Evolutionary conservation across 2,329 filamentous ascomycete genomes (phyloP).

Genomic region (Raffaelea ambrosiae): DNA sequence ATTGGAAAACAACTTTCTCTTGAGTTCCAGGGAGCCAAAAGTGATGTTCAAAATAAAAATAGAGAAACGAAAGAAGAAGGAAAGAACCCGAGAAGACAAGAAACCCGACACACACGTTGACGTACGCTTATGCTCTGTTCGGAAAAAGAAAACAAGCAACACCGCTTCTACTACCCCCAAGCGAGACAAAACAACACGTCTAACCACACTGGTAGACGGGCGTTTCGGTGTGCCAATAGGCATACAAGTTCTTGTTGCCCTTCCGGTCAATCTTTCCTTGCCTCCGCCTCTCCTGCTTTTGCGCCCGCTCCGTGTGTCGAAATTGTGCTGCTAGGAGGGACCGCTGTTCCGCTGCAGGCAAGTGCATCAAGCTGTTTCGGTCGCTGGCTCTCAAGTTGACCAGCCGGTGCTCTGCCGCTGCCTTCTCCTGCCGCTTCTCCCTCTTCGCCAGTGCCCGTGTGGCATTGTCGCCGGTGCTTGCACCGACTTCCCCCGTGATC

Average conservation of each 20-base stretch:
- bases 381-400: slow-evolving; percentile 18
- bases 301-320: slow-evolving; percentile 17
- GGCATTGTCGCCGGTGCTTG: not conserved
- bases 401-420: slow-evolving; percentile 12
- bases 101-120: no score
- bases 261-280: slow-evolving; percentile 20
- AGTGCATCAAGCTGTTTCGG: slow-evolving; percentile 18
- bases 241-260: slow-evolving; percentile 25
- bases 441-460: slow-evolving; percentile 1
- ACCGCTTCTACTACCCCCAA: no score
- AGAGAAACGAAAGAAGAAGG: no score
- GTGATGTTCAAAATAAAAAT: no score
- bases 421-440: slow-evolving; percentile 9
- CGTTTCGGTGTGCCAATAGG: slow-evolving; percentile 24
- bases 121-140: no score
- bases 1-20: no score
- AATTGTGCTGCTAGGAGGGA: slow-evolving; percentile 18
- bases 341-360: slow-evolving; percentile 21
- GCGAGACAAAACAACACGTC: no score
- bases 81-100: no score
- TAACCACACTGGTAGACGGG: slow-evolving; percentile 21
- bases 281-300: slow-evolving; percentile 19
- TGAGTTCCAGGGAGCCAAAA: no score
- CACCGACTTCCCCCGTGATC: not conserved
- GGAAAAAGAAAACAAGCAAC: no score